Base-by-base conservation (phyloP, 495 filamentous ascomycete species). In the Neurospora sp. region DNA sequence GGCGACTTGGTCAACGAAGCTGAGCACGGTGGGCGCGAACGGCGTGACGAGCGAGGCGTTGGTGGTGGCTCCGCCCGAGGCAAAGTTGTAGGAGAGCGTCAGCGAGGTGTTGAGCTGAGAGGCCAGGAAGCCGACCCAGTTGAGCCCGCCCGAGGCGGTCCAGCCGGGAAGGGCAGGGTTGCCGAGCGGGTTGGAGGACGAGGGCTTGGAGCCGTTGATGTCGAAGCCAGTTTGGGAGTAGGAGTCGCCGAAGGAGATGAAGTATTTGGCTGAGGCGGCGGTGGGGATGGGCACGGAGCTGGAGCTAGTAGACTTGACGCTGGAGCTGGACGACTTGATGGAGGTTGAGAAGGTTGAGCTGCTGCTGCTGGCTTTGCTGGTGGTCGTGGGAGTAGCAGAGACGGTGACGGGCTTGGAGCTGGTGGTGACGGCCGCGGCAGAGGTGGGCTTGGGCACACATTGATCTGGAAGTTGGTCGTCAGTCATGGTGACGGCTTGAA, bases 111-210 rank as follows among this genome's bases (percentile, higher is more conserved):
- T 94, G 82, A 86, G 89, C 73, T 84, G 82, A 53, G 85, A 85
- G 0, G 88, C 87, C 1, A 93, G 82, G 76, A 89, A 93, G 72
- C 88, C 80, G 47, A 92, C 85, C 91, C 91, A 94, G 80, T 90
- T 90, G 12, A 86, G 83, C 14, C 88, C 87, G 73, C 89, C 89
- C 35, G 83, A 78, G 40, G 88, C 84, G 1, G 88, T 90, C 80
- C 82, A 87, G 6, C 87, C 89, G 1, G 89, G 90, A 59, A 88
- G 89, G 0, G 80, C 68, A 7, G 93, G 93, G 78, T 95, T 97
- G 35, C 93, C 93, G 73, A 96, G 83, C 0, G 93, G 92, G 78
- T 94, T 93, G 38, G 81, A 71, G 14, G 83, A 77, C 22, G 86
- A 85, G 8, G 93, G 91, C 71, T 92, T 89, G 14, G 85, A 81